phyloP scores from a whole-genome alignment of 1,284 basidiomycete genomes.

The Leccinum fallax region DNA sequence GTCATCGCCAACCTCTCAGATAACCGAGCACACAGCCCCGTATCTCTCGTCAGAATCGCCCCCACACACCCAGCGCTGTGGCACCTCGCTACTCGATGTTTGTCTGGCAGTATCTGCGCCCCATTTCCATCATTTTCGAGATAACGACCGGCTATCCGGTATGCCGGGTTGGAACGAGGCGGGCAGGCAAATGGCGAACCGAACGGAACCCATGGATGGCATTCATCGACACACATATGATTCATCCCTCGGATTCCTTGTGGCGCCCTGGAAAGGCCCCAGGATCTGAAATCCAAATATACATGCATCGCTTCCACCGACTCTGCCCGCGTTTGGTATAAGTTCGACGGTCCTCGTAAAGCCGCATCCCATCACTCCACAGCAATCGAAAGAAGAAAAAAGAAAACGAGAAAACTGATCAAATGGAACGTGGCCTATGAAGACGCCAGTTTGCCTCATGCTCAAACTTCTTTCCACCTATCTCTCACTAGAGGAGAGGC shows the following conservation, averaged over 20 bases:
- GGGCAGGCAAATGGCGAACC: neutral
- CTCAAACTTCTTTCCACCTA: neutral
- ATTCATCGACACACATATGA: neutral
- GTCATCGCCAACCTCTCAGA: neutral
- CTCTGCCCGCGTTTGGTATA: neutral
- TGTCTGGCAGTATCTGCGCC: neutral
- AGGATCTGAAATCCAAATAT: neutral
- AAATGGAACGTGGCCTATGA: neutral
- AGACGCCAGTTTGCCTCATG: neutral
- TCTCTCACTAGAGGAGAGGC: neutral
- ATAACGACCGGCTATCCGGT: conserved; percentile 1
- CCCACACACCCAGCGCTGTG: neutral
- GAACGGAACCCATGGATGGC: neutral
- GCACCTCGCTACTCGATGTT: neutral
- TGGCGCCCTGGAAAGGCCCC: neutral
- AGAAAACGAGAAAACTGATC: neutral
- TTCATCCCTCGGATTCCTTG: neutral
- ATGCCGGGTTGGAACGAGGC: neutral
- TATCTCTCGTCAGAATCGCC: neutral
- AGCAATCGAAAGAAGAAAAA: neutral
- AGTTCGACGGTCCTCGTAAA: neutral
- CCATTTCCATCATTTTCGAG: conserved; percentile 1
- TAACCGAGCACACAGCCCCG: neutral
- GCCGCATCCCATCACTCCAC: neutral
- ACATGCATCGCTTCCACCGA: neutral